Percentiles rank a stretch among this genome's conserved stretches.
Evolutionary conservation across 2,329 filamentous ascomycete species (phyloP).

Genomic region (Anisogramma anomala): DNA sequence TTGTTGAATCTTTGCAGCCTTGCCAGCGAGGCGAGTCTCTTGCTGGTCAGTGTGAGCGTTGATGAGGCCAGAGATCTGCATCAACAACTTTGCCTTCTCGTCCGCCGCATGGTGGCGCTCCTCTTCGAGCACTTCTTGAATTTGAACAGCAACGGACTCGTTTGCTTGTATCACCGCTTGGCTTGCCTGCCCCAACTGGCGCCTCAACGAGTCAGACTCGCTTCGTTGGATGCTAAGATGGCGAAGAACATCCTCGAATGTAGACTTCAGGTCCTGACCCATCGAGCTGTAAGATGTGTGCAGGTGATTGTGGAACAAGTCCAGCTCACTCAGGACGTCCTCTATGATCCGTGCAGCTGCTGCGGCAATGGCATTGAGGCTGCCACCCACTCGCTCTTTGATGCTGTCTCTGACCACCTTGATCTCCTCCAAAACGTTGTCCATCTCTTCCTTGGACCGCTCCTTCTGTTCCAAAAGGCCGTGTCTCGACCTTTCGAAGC

Average conservation of each 20-base stretch:
- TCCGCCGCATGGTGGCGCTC: constrained; percentile 61
- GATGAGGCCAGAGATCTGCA: constrained; percentile 68
- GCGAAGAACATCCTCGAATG: constrained; percentile 71
- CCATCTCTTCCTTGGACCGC: constrained; percentile 72
- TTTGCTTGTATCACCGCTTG: constrained; percentile 58
- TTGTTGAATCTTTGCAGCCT: constrained; percentile 50
- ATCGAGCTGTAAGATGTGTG: constrained; percentile 75
- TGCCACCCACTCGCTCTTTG: constrained; percentile 74
- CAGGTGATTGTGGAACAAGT: constrained; percentile 69
- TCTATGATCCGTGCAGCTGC: constrained; percentile 82
- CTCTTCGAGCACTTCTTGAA: constrained; percentile 61
- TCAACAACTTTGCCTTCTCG: constrained; percentile 63
- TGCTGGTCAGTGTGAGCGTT: constrained; percentile 63
- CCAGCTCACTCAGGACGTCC: constrained; percentile 77
- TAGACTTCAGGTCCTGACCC: constrained; percentile 71
- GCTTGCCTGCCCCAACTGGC: constrained; percentile 61
- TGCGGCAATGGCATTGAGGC: constrained; percentile 67
- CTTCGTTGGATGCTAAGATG: constrained; percentile 65
- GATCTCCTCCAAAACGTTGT: constrained; percentile 83
- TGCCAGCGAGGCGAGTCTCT: constrained; percentile 55
- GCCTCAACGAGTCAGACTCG: constrained; percentile 62
- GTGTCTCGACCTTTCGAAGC: constrained; percentile 56
- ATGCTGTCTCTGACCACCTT: constrained; percentile 80
- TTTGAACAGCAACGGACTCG: constrained; percentile 49
- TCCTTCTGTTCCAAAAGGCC: constrained; percentile 58